Conservation (phyloP, 345 rosid species). For the Citrus unshiu region DNA sequence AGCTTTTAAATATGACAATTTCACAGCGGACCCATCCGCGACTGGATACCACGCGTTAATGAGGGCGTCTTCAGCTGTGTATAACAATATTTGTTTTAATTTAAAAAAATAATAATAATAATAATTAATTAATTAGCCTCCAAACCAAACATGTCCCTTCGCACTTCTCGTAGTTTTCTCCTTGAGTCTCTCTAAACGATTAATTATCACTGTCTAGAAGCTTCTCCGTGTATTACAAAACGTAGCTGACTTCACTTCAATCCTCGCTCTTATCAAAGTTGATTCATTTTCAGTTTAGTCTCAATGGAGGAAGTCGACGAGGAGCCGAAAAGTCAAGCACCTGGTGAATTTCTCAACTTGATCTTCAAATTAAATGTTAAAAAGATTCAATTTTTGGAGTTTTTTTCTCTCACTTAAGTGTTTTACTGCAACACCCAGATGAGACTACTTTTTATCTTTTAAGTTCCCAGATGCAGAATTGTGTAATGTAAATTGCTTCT, state of each 20-base stretch:
- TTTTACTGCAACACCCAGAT: neutral
- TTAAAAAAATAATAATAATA: neutral
- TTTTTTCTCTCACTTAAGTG: neutral
- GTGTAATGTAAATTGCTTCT: neutral
- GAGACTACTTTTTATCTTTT: neutral
- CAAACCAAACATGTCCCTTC: neutral
- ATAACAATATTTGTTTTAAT: neutral
- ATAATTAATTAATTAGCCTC: neutral
- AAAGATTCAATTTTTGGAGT: neutral
- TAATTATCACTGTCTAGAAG: constrained; percentile 19
- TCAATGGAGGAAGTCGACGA: constrained; percentile 51
- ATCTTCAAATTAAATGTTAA: neutral
- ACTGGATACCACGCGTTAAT: neutral
- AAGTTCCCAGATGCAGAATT: neutral
- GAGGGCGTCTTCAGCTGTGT: neutral
- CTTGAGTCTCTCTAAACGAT: neutral
- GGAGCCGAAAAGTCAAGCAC: constrained; percentile 35
- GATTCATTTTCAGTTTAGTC: neutral
- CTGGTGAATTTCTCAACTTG: constrained; percentile 24
- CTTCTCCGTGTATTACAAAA: constrained; percentile 25
- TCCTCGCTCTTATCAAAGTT: neutral
- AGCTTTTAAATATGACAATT: neutral
- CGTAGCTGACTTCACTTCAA: neutral
- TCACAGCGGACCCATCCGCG: neutral
- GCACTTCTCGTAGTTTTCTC: neutral